These are phyloP conservation scores for Aspergillus cejpii DNA, from an alignment of 2,329 filamentous ascomycete species.

Conservation along the genomic window DNA sequence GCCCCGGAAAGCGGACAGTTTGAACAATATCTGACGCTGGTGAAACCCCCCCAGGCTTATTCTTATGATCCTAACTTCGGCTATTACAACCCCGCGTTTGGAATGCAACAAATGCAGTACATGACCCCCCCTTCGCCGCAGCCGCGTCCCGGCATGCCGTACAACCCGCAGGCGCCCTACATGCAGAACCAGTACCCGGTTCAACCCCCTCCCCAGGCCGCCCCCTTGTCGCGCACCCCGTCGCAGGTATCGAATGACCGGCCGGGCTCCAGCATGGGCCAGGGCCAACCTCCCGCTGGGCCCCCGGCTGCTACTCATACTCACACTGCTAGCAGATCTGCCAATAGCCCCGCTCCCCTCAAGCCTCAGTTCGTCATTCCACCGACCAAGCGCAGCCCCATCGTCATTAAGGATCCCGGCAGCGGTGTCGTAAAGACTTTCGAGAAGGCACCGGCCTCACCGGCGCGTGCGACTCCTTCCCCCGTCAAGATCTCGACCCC, in stretches of 20 bases:
- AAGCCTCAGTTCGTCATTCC: slow-evolving; percentile 60
- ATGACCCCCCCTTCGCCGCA: slow-evolving; percentile 44
- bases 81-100: slow-evolving; percentile 40
- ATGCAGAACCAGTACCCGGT: slow-evolving; percentile 49
- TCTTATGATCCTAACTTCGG: slow-evolving; percentile 44
- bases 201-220: slow-evolving; percentile 50
- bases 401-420: slow-evolving; percentile 75
- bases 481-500: slow-evolving; percentile 59
- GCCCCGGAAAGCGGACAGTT: slow-evolving; percentile 64
- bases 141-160: slow-evolving; percentile 45
- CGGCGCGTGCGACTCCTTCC: slow-evolving; percentile 50
- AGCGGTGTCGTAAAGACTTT: slow-evolving; percentile 70
- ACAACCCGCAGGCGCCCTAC: slow-evolving; percentile 44
- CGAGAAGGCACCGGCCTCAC: slow-evolving; percentile 59
- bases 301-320: slow-evolving; percentile 46
- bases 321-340: slow-evolving; percentile 50
- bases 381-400: slow-evolving; percentile 60
- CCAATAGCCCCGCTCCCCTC: slow-evolving; percentile 53
- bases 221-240: slow-evolving; percentile 71
- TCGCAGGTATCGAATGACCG: slow-evolving; percentile 70
- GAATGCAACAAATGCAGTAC: slow-evolving; percentile 36
- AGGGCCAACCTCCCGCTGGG: slow-evolving; percentile 47
- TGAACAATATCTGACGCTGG: slow-evolving; percentile 63
- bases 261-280: slow-evolving; percentile 54
- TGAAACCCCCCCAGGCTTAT: slow-evolving; percentile 57